Evolutionary conservation across 768 basidiomycete species (phyloP).

Genomic region (Rossbeevera mucosa): DNA sequence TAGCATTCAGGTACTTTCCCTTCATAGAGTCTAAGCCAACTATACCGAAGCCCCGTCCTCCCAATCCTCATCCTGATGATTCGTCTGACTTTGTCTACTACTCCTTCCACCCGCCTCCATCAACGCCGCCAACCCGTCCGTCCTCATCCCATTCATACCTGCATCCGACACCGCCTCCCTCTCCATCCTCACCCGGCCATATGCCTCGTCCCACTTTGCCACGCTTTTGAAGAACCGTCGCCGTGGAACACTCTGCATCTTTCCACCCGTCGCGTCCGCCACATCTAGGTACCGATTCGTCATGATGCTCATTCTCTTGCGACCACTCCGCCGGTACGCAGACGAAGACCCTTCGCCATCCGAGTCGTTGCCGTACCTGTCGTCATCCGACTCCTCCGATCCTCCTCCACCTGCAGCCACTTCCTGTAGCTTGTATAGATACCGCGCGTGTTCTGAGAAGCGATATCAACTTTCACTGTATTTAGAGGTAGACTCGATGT

Average conservation of each 20-base stretch:
- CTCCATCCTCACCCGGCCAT: conserved; percentile 22
- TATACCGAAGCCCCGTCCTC: conserved; percentile 28
- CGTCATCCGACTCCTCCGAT: conserved; percentile 45
- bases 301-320: conserved; percentile 65
- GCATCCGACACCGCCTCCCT: conserved; percentile 18
- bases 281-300: conserved; percentile 57
- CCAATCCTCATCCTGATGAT: conserved; percentile 24
- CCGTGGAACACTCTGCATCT: conserved; percentile 24
- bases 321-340: conserved; percentile 30
- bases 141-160: conserved; percentile 2
- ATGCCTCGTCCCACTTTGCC: conserved; percentile 33
- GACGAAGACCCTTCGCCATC: conserved; percentile 35
- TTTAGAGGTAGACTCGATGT: too few species aligned
- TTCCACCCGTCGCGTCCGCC: conserved; percentile 12
- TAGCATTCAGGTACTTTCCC: too few species aligned
- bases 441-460: too few species aligned
- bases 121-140: conserved; percentile 17
- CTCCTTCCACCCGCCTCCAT: conserved; percentile 23
- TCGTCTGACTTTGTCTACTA: conserved; percentile 13
- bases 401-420: conserved; percentile 32
- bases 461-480: too few species aligned
- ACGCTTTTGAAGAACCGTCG: conserved; percentile 58
- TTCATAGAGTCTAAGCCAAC: too few species aligned
- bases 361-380: conserved; percentile 40
- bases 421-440: conserved; percentile 55